Evolutionary conservation across 129 eudicot species (phyloP).

Genomic region (Oenanthe sinensis): DNA sequence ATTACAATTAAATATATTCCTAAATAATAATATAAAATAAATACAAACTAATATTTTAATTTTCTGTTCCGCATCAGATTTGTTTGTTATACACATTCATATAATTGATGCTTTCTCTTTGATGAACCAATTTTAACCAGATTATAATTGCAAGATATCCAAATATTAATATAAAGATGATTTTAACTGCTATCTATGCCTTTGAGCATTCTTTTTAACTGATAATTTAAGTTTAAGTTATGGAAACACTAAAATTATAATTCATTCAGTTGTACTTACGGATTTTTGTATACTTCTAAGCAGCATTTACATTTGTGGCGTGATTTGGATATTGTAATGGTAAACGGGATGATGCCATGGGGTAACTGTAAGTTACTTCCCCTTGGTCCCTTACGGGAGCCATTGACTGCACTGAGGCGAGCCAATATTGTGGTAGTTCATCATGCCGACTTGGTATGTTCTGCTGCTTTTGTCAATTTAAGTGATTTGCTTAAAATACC

Average conservation of each 20-base stretch:
- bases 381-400: conserved; percentile 84
- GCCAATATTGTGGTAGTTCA: conserved; percentile 71
- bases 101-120: neutral
- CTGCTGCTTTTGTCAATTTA: neutral
- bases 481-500: neutral
- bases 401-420: conserved; percentile 60
- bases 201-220: neutral
- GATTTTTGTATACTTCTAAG: conserved; percentile 8
- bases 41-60: too few relatives aligned
- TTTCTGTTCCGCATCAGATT: too few relatives aligned
- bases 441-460: conserved; percentile 90
- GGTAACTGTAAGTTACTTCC: conserved; percentile 68
- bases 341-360: conserved; percentile 78
- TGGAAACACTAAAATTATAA: neutral
- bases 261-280: neutral
- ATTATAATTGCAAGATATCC: neutral
- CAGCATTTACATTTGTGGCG: conserved; percentile 70
- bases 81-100: neutral
- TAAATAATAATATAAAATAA: too few relatives aligned
- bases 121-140: neutral
- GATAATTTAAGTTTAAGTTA: neutral
- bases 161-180: neutral
- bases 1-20: too few relatives aligned
- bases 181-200: conserved; percentile 2
- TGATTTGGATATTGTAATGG: conserved; percentile 83